Evolutionary conservation across 2,329 filamentous ascomycete species (phyloP).

Genomic region (Fusarium sambucinum): DNA sequence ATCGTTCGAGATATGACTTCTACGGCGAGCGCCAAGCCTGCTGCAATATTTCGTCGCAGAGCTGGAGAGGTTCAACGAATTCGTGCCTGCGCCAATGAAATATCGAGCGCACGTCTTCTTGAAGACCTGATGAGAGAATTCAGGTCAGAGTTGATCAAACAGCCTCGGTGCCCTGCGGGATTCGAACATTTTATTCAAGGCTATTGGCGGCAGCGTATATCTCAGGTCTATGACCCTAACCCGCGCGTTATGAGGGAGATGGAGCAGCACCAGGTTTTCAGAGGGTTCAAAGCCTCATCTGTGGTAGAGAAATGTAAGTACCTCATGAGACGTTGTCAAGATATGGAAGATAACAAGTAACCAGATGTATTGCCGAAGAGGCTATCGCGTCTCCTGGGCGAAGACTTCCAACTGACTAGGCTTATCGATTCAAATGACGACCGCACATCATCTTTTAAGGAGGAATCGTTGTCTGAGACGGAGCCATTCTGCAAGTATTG

Average conservation of each 20-base stretch:
- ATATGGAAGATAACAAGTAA: rapidly evolving
- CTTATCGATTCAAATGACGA: background rate
- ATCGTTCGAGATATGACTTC: rapidly evolving
- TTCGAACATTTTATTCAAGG: background rate
- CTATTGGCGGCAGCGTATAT: background rate
- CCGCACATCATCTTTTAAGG: no score
- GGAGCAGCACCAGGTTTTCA: background rate
- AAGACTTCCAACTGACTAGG: background rate
- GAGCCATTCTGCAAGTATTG: no score
- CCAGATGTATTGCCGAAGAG: background rate
- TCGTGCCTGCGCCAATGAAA: rapidly evolving
- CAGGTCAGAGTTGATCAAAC: rapidly evolving
- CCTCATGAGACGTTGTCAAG: rapidly evolving
- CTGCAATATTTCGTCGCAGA: background rate
- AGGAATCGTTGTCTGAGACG: no score
- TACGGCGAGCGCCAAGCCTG: rapidly evolving
- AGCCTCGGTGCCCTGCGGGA: rapidly evolving
- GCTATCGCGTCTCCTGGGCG: background rate
- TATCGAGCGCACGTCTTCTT: background rate
- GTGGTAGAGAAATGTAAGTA: background rate
- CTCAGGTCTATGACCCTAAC: background rate
- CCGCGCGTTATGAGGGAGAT: background rate
- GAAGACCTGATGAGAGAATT: background rate
- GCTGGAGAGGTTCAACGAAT: rapidly evolving
- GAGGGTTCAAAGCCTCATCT: background rate